Percentiles rank a stretch among this genome's conserved stretches.
Conservation (phyloP, 345 rosid genomes). For the Brassica incana region DNA sequence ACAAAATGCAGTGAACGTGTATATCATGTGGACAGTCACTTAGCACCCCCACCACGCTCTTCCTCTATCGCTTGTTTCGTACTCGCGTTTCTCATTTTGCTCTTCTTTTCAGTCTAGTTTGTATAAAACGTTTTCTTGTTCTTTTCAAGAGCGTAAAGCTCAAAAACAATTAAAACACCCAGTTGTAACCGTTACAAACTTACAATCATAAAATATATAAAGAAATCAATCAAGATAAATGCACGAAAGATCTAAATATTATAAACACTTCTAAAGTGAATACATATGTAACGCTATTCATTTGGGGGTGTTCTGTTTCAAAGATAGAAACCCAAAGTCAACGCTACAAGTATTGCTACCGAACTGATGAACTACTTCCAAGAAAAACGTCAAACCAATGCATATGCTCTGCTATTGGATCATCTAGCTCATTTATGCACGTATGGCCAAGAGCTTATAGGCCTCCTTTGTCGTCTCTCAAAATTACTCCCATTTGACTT, state of each 20-base stretch:
- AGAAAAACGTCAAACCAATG: conserved; percentile 28
- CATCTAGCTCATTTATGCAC: background rate
- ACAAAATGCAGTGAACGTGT: conserved; percentile 29
- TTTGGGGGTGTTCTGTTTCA: conserved; percentile 48
- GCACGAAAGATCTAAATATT: background rate
- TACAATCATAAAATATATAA: background rate
- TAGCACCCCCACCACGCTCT: conserved; percentile 5
- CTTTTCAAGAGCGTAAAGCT: background rate
- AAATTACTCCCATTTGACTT: background rate
- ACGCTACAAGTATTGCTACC: conserved; percentile 5
- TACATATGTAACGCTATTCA: conserved; percentile 38
- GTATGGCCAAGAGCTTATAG: background rate
- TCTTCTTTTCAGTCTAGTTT: background rate
- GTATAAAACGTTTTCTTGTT: background rate
- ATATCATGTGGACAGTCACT: conserved; percentile 2
- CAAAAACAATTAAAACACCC: background rate
- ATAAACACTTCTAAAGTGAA: too few species aligned
- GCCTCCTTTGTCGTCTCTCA: background rate
- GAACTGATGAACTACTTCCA: conserved; percentile 26
- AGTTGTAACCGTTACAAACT: background rate
- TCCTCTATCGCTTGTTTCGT: background rate
- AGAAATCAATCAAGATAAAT: background rate
- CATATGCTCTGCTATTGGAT: conserved; percentile 4
- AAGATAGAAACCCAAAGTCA: conserved; percentile 36
- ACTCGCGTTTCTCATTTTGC: conserved; percentile 15